Evolutionary conservation across 768 basidiomycete genomes (phyloP), one percentile per base, ranked within the genome.

Genomic region (Holtermannia corniformis): DNA sequence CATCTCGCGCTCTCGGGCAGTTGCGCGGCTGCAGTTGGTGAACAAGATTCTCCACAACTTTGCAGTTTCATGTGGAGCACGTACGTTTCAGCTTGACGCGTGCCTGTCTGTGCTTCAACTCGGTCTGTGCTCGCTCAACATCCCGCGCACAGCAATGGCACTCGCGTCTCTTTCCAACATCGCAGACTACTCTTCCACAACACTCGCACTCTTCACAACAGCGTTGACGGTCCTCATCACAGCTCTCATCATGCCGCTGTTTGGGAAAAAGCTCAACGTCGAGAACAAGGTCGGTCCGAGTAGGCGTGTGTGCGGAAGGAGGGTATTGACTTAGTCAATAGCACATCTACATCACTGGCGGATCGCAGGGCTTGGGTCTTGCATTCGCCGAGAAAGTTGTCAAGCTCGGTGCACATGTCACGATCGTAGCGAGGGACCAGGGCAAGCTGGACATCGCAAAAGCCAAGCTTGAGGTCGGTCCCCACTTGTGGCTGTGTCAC

Each of bases 341-440:
- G 90, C 86, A 90, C 60, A 81, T 82, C 71, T 87, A 88, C 66
- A 76, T 93, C 16, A 88, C 88, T 0, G 90, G 90, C 2, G 89
- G 86, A 2, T 85, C 82, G 41, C 76, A 82, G 13, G 90, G 90
- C 0, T 79, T 91, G 0, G 90, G 90, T 1, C 77, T 88, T 1
- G 78, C 81, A 0, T 74, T 92, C 5, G 85, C 88, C 0, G 76
- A 78, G 24, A 73, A 83, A 14, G 76, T 72, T 1, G 79, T 80
- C 13, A 73, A 75, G 55, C 76, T 76, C 54, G 90, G 91, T 0
- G 87, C 89, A 0, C 78, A 87, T 57, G 83, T 92, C 2, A 87
- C 86, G 5, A 87, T 92, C 54, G 84, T 92, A 10, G 89, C 88
- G 19, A 44, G 88, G 12, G 81, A 84, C 48, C 77, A 84, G 61